Percentiles rank a stretch among this genome's conserved stretches.
Conservation (phyloP, 345 rosid species). For the Viola odorata region DNA sequence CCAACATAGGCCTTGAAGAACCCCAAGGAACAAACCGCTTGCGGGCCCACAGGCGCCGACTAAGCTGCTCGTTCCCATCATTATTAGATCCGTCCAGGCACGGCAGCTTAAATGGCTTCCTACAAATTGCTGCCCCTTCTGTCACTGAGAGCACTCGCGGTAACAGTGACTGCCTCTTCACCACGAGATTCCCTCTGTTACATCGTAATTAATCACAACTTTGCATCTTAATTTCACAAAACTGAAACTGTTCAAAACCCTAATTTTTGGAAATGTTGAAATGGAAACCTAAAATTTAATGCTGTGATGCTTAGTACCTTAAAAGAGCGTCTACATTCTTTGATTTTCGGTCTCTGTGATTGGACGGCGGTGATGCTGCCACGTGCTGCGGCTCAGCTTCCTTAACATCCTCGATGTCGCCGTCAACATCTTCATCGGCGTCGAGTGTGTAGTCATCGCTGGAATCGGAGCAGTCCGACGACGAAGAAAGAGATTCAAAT, state of each 20-base stretch:
- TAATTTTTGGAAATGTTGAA: background rate
- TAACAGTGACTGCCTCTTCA: conserved; percentile 70
- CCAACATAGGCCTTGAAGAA: conserved; percentile 54
- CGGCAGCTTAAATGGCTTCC: conserved; percentile 94
- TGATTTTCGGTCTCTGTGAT: conserved; percentile 58
- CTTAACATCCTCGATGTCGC: conserved; percentile 11
- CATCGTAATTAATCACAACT: background rate
- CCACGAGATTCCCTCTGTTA: conserved; percentile 77
- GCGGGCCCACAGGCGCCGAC: conserved; percentile 83
- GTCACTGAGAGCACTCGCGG: conserved; percentile 82
- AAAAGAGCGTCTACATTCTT: conserved; percentile 83
- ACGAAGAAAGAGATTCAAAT: background rate
- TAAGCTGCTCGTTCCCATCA: conserved; percentile 47
- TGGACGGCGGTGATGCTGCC: conserved; percentile 34
- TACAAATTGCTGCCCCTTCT: conserved; percentile 83
- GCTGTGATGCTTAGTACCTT: conserved; percentile 39
- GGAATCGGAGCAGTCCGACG: conserved; percentile 23
- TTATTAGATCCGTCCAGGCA: conserved; percentile 47
- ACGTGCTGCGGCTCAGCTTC: background rate
- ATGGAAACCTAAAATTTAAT: background rate
- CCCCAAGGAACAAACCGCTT: conserved; percentile 97
- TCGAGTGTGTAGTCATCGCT: conserved; percentile 41
- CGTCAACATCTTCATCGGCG: conserved; percentile 20
- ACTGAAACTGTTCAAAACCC: background rate
- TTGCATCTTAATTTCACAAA: background rate